Base-by-base conservation (phyloP, 2,329 filamentous ascomycete species). In the Ceratocystis smalleyi region DNA sequence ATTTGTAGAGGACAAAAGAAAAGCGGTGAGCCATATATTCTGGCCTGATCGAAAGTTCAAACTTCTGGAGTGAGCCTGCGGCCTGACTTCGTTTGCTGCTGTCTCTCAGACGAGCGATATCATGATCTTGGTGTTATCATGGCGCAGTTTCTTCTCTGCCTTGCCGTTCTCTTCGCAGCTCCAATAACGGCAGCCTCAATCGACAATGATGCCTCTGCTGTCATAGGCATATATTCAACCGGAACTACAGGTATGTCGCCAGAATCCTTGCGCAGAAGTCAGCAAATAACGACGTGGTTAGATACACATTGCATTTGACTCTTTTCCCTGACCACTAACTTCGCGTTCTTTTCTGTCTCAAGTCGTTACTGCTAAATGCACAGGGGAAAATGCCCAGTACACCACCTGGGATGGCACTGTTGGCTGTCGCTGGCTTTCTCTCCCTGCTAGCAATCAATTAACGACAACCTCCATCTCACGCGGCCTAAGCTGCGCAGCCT, bases 331-430 rank as follows among this genome's bases (percentile, higher is more conserved):
- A 40, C 12, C 10, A 60, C 55, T 45, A 59, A 47, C 24, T 27
- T 24, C 10, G n/a, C 12, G 10, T 5, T n/a, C 17, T 55, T 24
- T 32, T 17, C 27, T 2, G 6, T 30, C 1, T 22, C 43, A 40
- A 65, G 64, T 47, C 35, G 47, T 65, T 7, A 65, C 64, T 15
- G 64, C 64, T 7, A 55, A 24, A 30, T 65, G 64, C 51, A 59
- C 64, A 40, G 60, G 60, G 2, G 19, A 54, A 5, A 45, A n/a
- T n/a, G 59, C 59, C 27, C 49, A 65, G 24, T 65, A 65, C 51
- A 65, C 59, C 15, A 62, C 64, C 22, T 65, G 64, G 64, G 64
- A 65, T 40, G 60, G 60, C 10, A 65, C 64, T 17, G 45, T 61
- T 17, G 64, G 64, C 12, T 65, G 64, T 43, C 59, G 35, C n/a